A percentile compares a stretch with the other conserved stretches of the same genome.
phyloP scores from a whole-genome alignment of 1,284 basidiomycete species.

The Rhodotorula sp. region DNA sequence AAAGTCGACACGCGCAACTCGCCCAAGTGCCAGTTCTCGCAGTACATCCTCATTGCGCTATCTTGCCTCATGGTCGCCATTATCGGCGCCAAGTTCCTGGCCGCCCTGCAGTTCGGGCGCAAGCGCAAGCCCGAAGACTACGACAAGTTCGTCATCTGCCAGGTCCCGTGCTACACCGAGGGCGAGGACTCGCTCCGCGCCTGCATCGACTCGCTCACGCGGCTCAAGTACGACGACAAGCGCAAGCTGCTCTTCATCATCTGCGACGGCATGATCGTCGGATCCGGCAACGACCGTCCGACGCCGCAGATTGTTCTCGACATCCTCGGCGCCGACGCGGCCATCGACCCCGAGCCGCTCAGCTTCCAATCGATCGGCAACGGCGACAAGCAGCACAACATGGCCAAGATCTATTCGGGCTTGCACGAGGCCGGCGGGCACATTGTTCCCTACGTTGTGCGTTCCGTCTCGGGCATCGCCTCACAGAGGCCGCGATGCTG shows the following conservation, averaged over 20 bases:
- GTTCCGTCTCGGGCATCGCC: background rate
- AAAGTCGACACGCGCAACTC: constrained; percentile 91
- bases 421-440: constrained; percentile 92
- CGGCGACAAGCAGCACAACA: constrained; percentile 94
- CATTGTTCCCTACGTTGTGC: constrained; percentile 69
- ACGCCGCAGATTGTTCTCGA: constrained; percentile 82
- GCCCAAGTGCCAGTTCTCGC: constrained; percentile 85
- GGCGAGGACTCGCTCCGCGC: constrained; percentile 80
- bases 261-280: constrained; percentile 98
- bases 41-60: constrained; percentile 85
- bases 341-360: constrained; percentile 89
- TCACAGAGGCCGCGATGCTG: background rate
- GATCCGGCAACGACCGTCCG: constrained; percentile 62
- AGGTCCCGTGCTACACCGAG: constrained; percentile 60
- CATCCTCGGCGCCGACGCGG: constrained; percentile 90
- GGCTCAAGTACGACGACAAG: constrained; percentile 97
- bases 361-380: constrained; percentile 92
- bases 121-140: constrained; percentile 88
- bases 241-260: constrained; percentile 91
- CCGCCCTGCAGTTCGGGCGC: constrained; percentile 83
- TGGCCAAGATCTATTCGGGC: constrained; percentile 97
- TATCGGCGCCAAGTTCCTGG: constrained; percentile 97
- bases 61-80: constrained; percentile 92
- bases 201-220: constrained; percentile 92
- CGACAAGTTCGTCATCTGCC: constrained; percentile 98